A percentile compares a stretch with the other conserved stretches of the same genome.
phyloP scores from a whole-genome alignment of 352 stramenopile genomes.

The Blastocystis sp. region DNA sequence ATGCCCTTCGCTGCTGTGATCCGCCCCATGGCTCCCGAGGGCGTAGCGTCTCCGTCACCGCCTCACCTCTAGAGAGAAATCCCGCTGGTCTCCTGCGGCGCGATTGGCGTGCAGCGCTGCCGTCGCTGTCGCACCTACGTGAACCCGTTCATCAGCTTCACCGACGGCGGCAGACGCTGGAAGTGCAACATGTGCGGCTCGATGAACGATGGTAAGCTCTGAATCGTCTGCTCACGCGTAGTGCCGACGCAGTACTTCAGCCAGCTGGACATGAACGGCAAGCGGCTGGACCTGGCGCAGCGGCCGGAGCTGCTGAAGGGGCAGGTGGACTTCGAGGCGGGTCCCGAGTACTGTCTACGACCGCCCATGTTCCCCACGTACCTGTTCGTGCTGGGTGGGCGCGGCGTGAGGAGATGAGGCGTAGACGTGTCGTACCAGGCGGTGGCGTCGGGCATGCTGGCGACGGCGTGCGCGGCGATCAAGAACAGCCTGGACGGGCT shows the following conservation, averaged over 20 bases:
- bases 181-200: constrained; percentile 85
- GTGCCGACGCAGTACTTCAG: constrained; percentile 94
- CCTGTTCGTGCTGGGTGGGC: constrained; percentile 20
- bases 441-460: constrained; percentile 79
- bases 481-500: constrained; percentile 79
- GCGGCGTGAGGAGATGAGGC: constrained; percentile 75
- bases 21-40: constrained; percentile 49
- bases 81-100: constrained; percentile 73
- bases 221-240: neutral
- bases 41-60: neutral
- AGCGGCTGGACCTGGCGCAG: constrained; percentile 87
- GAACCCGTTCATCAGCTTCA: constrained; percentile 85
- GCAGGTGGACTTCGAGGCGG: constrained; percentile 81
- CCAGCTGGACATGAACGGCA: constrained; percentile 88
- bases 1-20: constrained; percentile 61
- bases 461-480: constrained; percentile 77
- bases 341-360: constrained; percentile 77
- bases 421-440: constrained; percentile 80
- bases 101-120: constrained; percentile 81
- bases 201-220: constrained; percentile 77
- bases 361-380: constrained; percentile 41
- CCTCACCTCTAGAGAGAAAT: constrained; percentile 66
- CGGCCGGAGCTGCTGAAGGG: constrained; percentile 80
- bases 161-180: constrained; percentile 82
- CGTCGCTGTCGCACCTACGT: constrained; percentile 87